Conservation (phyloP, 2,329 filamentous ascomycete species). For the Cercospora beticola region DNA sequence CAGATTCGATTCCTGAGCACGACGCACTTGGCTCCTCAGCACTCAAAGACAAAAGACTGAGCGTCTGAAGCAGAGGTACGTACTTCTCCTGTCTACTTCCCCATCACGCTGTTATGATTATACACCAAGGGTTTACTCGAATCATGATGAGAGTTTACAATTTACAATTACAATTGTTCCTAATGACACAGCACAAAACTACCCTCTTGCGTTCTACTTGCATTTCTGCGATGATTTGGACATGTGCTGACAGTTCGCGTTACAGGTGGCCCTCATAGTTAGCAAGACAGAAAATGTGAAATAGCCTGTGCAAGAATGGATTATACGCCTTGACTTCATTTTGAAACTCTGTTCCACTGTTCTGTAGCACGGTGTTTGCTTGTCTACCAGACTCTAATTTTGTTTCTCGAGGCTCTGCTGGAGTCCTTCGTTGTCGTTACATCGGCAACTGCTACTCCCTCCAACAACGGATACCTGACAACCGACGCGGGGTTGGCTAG, state of each 20-base stretch:
- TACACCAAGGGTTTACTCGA: conserved; percentile 25
- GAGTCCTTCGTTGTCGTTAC: too few species aligned
- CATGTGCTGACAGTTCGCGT: neutral
- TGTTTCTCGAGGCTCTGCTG: too few species aligned
- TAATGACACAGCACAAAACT: conserved; percentile 22
- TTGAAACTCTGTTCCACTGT: too few species aligned
- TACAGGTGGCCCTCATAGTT: neutral
- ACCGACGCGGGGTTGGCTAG: too few species aligned
- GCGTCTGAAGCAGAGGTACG: conserved; percentile 22
- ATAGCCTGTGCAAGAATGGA: neutral
- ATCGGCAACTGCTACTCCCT: too few species aligned
- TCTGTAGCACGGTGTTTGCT: too few species aligned
- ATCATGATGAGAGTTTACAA: conserved; percentile 25
- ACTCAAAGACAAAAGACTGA: conserved; percentile 12
- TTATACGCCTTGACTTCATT: too few species aligned
- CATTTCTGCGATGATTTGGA: neutral
- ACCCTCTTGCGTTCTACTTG: neutral
- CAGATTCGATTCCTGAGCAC: conserved; percentile 19
- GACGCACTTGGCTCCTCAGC: conserved; percentile 12
- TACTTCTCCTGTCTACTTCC: neutral
- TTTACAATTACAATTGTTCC: conserved; percentile 33
- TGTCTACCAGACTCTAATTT: too few species aligned
- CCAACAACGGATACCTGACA: too few species aligned
- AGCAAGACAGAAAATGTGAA: neutral
- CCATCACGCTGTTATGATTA: conserved; percentile 26